Conservation (phyloP, 495 filamentous ascomycete species). For the Annulohypoxylon maeteangense region DNA sequence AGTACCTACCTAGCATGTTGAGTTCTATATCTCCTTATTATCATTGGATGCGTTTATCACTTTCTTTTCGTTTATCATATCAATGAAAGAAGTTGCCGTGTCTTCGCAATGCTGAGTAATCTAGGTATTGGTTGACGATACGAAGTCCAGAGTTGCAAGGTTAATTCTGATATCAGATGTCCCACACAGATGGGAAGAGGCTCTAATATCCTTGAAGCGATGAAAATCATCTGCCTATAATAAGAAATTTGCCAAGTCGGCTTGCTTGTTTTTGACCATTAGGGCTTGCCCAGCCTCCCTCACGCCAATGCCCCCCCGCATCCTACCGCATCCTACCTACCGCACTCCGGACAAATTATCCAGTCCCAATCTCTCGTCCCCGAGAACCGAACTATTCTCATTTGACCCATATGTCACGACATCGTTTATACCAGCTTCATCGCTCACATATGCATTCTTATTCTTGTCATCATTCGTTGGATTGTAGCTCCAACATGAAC, state of each 20-base stretch:
- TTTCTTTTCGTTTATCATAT: too few relatives aligned
- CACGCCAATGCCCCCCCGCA: conserved; percentile 19
- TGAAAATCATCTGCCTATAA: conserved; percentile 31
- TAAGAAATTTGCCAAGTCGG: conserved; percentile 28
- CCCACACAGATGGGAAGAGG: conserved; percentile 18
- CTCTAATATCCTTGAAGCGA: conserved; percentile 26
- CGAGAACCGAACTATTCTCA: conserved; percentile 36
- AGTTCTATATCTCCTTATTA: not conserved
- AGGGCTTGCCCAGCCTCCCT: conserved; percentile 17
- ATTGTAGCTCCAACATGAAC: conserved; percentile 4
- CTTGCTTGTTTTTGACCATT: conserved; percentile 7
- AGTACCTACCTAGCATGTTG: not conserved
- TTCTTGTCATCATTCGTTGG: conserved; percentile 22
- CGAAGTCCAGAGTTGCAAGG: conserved; percentile 1
- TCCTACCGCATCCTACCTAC: conserved; percentile 38
- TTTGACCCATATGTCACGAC: conserved; percentile 31
- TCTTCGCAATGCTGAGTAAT: not conserved
- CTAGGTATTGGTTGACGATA: not conserved
- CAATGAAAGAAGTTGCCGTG: not conserved
- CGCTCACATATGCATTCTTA: not conserved
- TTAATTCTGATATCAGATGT: conserved; percentile 13
- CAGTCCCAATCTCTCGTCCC: conserved; percentile 28
- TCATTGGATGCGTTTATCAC: not conserved
- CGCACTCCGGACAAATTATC: conserved; percentile 13
- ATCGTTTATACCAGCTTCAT: conserved; percentile 30